Base-by-base conservation (phyloP, 2,329 filamentous ascomycete species). In the Pseudocercospora fuligena region DNA sequence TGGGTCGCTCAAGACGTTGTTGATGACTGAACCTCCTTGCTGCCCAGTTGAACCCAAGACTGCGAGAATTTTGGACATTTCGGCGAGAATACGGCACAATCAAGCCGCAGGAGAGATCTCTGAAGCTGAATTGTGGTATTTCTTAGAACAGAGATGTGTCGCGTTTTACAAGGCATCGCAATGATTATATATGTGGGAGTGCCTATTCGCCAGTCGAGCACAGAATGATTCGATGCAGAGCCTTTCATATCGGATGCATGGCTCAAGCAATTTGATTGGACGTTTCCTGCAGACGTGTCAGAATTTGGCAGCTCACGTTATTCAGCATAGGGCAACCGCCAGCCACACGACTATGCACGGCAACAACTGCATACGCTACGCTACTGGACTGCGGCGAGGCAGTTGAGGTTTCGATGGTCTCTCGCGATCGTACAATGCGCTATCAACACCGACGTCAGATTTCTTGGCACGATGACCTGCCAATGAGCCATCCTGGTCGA, bases 1-100 rank as follows among this genome's bases (percentile, higher is more conserved):
- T 0, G 83, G 74, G 73, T 81, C 78, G 27, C 72, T 68, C 6
- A 83, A 77, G 21, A 86, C 73, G 40, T 73, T 71, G 11, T 76
- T 73, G 56, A 85, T 82, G 56, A 88, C 81, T 4, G 85, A 86
- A 65, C 84, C 82, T 61, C 88, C 88, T 77, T 89, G 87, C 65
- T 84, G 82, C 62, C 87, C 86, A 19, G 86, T 88, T 43, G 86
- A 84, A 19, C 86, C 86, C 67, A 88, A 84, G 4, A 89, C 80
- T 47, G 83, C 83, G 72, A 88, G 80, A 69, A 84, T 78, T 69
- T 84, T 85, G 19, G 70, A 49, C 68, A 72, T 72, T 16, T 21
- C 40, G 63, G 19, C 56, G 9, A 11, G 19, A 14, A 6, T 2
- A 12, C n/a, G 46, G 46, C n/a, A n/a, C 5, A 25, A 49, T 21